phyloP scores from a whole-genome alignment of 2,329 filamentous ascomycete genomes.

The Calonectria fujianensis region DNA sequence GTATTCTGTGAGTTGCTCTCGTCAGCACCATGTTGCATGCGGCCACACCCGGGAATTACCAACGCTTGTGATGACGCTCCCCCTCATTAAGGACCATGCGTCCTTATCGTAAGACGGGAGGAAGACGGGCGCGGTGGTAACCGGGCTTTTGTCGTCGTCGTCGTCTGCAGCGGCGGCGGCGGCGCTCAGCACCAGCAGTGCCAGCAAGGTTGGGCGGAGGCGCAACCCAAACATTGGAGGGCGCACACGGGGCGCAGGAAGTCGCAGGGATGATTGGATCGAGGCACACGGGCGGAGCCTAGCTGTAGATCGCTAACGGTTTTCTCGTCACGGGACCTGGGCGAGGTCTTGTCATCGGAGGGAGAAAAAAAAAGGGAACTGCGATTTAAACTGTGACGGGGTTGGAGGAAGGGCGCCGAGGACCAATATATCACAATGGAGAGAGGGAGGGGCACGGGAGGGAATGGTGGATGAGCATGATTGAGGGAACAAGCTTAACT shows the following conservation, averaged over 20 bases:
- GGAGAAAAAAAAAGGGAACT: neutral
- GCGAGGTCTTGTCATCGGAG: conserved; percentile 20
- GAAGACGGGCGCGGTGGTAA: conserved; percentile 66
- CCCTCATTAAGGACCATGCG: conserved; percentile 67
- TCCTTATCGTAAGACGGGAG: conserved; percentile 65
- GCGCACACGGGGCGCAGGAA: conserved; percentile 13
- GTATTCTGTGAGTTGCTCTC: conserved; percentile 57
- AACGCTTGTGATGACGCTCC: conserved; percentile 68
- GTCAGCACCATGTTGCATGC: conserved; percentile 15
- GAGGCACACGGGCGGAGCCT: conserved; percentile 1
- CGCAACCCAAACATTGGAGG: conserved; percentile 41
- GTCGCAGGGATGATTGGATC: conserved; percentile 39
- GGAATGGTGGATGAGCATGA: neutral
- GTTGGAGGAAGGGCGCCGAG: neutral
- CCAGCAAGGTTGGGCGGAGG: conserved; percentile 47
- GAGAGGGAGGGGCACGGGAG: neutral
- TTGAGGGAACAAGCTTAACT: conserved; percentile 27
- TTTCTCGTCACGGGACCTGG: conserved; percentile 24
- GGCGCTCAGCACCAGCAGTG: conserved; percentile 53
- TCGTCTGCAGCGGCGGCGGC: conserved; percentile 47
- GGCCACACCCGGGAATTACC: conserved; percentile 33
- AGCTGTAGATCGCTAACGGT: conserved; percentile 21
- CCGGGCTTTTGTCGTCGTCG: conserved; percentile 47
- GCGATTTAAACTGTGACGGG: neutral
- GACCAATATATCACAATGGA: neutral